Percentiles rank a stretch among this genome's conserved stretches.
Evolutionary conservation across 2,329 filamentous ascomycete genomes (phyloP).

Genomic region (Aspergillus neoniger): DNA sequence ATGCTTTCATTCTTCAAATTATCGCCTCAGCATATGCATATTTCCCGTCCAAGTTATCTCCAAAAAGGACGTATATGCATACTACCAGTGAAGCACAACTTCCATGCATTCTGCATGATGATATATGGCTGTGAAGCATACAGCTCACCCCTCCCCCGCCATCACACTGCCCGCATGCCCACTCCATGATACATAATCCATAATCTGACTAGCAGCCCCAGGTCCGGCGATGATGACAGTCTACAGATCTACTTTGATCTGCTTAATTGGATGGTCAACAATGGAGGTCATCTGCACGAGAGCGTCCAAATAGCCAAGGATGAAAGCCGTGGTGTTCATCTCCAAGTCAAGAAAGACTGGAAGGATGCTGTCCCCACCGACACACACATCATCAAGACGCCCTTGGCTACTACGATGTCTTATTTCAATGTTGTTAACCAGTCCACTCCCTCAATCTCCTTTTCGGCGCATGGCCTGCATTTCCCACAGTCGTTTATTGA

Average conservation of each 20-base stretch:
- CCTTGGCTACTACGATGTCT: constrained; percentile 38
- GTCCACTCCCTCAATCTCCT: constrained; percentile 15
- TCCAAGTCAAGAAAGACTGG: constrained; percentile 36
- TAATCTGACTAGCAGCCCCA: not conserved
- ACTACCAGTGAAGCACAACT: not conserved
- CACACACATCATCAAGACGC: constrained; percentile 40
- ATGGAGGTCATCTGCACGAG: constrained; percentile 37
- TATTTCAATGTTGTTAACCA: constrained; percentile 40
- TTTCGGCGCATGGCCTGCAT: constrained; percentile 34
- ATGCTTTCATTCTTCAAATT: not conserved
- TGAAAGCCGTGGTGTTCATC: constrained; percentile 37
- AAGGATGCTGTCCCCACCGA: constrained; percentile 27
- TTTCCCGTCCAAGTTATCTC: not conserved
- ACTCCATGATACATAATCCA: not conserved
- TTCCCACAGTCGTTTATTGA: constrained; percentile 57
- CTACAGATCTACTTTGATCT: constrained; percentile 32
- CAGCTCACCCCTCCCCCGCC: not conserved
- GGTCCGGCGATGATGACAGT: not conserved
- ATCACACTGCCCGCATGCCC: not conserved
- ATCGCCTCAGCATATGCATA: not conserved
- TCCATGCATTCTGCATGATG: not conserved
- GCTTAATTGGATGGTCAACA: constrained; percentile 33
- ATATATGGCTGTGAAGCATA: not conserved
- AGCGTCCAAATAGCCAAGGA: constrained; percentile 38
- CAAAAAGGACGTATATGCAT: not conserved